phyloP scores from a whole-genome alignment of 176 grass and related monocot species.

The Lolium rigidum region DNA sequence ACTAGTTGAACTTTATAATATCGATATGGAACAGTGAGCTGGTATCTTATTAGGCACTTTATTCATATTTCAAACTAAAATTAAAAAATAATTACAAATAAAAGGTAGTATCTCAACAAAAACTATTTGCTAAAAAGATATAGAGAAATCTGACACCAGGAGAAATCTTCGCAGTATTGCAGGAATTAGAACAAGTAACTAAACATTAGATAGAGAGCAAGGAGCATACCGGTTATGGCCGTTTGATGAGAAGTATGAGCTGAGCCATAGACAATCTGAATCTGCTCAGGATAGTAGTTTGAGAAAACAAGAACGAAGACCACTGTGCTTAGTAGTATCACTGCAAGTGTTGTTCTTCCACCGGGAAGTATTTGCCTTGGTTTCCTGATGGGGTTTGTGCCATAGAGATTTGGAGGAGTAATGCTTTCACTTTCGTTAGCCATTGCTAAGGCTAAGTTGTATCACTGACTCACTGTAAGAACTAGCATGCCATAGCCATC shows the following conservation, averaged over 20 bases:
- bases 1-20: not conserved
- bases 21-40: not conserved
- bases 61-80: not conserved
- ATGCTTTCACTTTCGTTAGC: not conserved
- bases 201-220: constrained; percentile 6
- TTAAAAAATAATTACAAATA: not conserved
- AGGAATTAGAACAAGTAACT: constrained; percentile 3
- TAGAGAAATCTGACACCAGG: not conserved
- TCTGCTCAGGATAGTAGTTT: not conserved
- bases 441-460: constrained; percentile 18
- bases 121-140: not conserved
- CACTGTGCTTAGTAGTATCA: constrained; percentile 21
- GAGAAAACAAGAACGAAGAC: constrained; percentile 16
- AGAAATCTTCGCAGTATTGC: not conserved
- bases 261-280: constrained; percentile 6
- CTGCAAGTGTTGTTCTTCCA: constrained; percentile 3
- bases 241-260: not conserved
- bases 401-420: constrained; percentile 7
- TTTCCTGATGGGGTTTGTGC: constrained; percentile 18
- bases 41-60: not conserved
- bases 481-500: not conserved
- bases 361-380: not conserved
- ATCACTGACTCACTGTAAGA: constrained; percentile 6
- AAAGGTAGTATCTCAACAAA: not conserved
- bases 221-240: constrained; percentile 1